A percentile compares a stretch with the other conserved stretches of the same genome.
phyloP scores from a whole-genome alignment of 768 basidiomycete species.

The Macrolepiota albuminosa region DNA sequence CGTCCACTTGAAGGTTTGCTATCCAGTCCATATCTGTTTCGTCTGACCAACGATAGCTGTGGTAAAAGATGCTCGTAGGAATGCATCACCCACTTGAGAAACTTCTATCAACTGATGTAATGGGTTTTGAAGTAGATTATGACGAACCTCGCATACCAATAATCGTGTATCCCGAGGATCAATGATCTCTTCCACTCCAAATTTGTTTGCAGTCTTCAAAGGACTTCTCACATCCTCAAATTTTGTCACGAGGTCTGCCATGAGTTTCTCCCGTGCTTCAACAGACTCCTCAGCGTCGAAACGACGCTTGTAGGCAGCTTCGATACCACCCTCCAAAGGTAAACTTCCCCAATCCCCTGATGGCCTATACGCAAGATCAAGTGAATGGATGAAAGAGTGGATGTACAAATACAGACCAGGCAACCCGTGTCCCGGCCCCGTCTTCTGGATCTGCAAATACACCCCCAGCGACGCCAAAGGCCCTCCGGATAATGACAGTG shows the following conservation, averaged over 20 bases:
- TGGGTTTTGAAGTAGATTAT: not conserved
- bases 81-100: slow-evolving; percentile 30
- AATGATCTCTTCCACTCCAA: slow-evolving; percentile 37
- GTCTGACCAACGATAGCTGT: slow-evolving; percentile 24
- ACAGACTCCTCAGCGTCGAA: slow-evolving; percentile 24
- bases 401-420: slow-evolving; percentile 27
- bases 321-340: slow-evolving; percentile 36
- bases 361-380: slow-evolving; percentile 22
- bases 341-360: slow-evolving; percentile 40
- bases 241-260: slow-evolving; percentile 27
- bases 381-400: not conserved
- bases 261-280: slow-evolving; percentile 29
- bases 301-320: slow-evolving; percentile 37
- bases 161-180: slow-evolving; percentile 35
- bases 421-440: slow-evolving; percentile 27
- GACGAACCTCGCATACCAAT: slow-evolving; percentile 31
- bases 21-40: slow-evolving; percentile 25
- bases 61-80: slow-evolving; percentile 29
- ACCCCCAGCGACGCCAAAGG: slow-evolving; percentile 36
- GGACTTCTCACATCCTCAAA: slow-evolving; percentile 35
- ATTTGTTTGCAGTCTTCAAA: slow-evolving; percentile 32
- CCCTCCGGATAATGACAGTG: slow-evolving; percentile 32
- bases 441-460: slow-evolving; percentile 34
- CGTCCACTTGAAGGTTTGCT: slow-evolving; percentile 25
- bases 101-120: not conserved